Conservation (phyloP, 2,329 filamentous ascomycete genomes). For the Penicillium nordicum region DNA sequence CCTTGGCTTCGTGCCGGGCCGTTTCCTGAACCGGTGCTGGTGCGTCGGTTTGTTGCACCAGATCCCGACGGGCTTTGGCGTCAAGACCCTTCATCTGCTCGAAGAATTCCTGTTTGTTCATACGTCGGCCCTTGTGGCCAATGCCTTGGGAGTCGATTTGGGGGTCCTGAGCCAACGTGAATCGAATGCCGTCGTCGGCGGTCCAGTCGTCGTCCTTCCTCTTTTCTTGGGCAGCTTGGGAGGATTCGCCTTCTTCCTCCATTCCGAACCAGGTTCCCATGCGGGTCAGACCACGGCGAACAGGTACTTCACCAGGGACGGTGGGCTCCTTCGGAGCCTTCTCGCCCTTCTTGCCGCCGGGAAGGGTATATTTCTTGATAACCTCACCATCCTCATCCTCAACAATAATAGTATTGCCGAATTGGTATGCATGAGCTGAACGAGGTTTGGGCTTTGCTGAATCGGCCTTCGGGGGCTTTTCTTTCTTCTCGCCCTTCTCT, state of each 20-base stretch:
- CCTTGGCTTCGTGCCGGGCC: slow-evolving; percentile 31
- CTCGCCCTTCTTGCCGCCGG: slow-evolving; percentile 38
- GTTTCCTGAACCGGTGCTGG: slow-evolving; percentile 40
- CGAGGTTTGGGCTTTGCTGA: slow-evolving; percentile 37
- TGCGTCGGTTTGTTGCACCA: slow-evolving; percentile 43
- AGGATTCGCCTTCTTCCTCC: slow-evolving; percentile 34
- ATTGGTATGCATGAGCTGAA: slow-evolving; percentile 64
- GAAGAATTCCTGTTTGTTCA: slow-evolving; percentile 65
- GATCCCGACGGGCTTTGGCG: slow-evolving; percentile 53
- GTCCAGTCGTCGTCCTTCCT: slow-evolving; percentile 34
- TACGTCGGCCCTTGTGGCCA: slow-evolving; percentile 52
- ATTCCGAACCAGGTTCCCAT: slow-evolving; percentile 59
- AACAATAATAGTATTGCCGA: slow-evolving; percentile 68
- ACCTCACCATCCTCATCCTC: slow-evolving; percentile 67
- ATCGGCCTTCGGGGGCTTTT: slow-evolving; percentile 15
- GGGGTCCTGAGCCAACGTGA: slow-evolving; percentile 54
- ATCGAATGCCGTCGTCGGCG: slow-evolving; percentile 55
- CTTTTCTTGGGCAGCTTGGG: slow-evolving; percentile 27
- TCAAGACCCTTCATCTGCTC: slow-evolving; percentile 59
- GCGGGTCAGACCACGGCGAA: slow-evolving; percentile 52
- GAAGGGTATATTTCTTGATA: slow-evolving; percentile 66
- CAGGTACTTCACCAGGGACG: slow-evolving; percentile 35
- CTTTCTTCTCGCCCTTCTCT: slow-evolving; percentile 26
- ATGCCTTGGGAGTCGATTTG: slow-evolving; percentile 36
- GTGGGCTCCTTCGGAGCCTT: slow-evolving; percentile 22